Percentiles rank a stretch among this genome's conserved stretches.
Evolutionary conservation across 345 rosid species (phyloP).

Genomic region (Brassica incana): DNA sequence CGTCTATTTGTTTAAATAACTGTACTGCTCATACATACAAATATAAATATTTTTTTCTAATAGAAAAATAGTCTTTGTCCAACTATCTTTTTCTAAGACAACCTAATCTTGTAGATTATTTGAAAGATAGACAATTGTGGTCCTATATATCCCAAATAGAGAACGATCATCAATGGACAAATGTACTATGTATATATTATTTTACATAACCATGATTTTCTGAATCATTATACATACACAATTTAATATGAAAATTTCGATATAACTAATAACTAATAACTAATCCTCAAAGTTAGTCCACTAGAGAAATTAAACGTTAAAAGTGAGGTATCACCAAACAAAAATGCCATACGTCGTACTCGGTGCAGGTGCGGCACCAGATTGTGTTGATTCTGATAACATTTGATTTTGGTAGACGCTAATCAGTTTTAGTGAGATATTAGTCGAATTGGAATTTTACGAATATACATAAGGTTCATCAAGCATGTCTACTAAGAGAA

Average conservation of each 20-base stretch:
- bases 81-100: neutral
- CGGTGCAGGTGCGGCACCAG: constrained; percentile 21
- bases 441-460: neutral
- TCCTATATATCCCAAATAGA: constrained; percentile 26
- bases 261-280: constrained; percentile 18
- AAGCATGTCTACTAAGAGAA: neutral
- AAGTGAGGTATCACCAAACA: constrained; percentile 1
- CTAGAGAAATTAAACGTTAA: constrained; percentile 12
- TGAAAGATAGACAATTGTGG: constrained; percentile 12
- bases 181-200: constrained; percentile 1
- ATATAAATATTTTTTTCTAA: neutral
- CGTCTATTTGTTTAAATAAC: neutral
- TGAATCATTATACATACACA: constrained; percentile 23
- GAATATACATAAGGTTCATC: neutral
- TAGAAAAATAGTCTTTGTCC: neutral
- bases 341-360: constrained; percentile 4
- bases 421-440: neutral
- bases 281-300: constrained; percentile 28
- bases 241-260: neutral
- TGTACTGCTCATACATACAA: neutral
- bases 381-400: neutral
- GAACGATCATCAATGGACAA: neutral
- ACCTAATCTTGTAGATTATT: constrained; percentile 1
- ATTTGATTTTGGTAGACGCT: neutral
- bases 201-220: constrained; percentile 20